These are phyloP conservation scores for Cercospora sp. DNA, from an alignment of 2,329 filamentous ascomycete species.

Conservation along the genomic window DNA sequence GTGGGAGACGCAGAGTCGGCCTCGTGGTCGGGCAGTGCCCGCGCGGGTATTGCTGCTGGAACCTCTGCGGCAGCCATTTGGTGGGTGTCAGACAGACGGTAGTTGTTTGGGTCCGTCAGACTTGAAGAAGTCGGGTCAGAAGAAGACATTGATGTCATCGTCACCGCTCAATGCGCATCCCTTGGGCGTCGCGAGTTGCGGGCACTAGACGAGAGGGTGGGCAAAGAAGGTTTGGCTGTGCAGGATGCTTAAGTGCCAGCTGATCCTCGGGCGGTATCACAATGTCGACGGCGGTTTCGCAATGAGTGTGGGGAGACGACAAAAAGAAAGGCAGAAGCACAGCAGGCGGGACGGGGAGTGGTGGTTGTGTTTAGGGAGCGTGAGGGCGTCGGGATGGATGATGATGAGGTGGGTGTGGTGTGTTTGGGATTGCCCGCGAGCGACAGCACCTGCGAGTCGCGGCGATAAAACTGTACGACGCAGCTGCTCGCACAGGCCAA, in stretches of 20 bases:
- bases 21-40: conserved; percentile 16
- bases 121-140: conserved; percentile 3
- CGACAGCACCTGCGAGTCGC: conserved; percentile 21
- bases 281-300: background rate
- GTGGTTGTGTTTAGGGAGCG: background rate
- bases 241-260: conserved; percentile 14
- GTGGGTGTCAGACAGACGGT: conserved; percentile 6
- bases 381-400: background rate
- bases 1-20: conserved; percentile 13
- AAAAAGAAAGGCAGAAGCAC: background rate
- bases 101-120: conserved; percentile 12
- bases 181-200: conserved; percentile 17
- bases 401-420: background rate
- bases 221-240: conserved; percentile 15
- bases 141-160: conserved; percentile 19
- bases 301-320: background rate
- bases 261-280: background rate
- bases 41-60: conserved; percentile 14
- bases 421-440: conserved; percentile 11
- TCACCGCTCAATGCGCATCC: conserved; percentile 18
- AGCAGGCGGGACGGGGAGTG: background rate
- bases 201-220: conserved; percentile 12
- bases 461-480: conserved; percentile 26
- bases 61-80: conserved; percentile 11
- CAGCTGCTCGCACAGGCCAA: background rate